These are phyloP conservation scores for Eurotiales sp. DNA, from an alignment of 2,329 filamentous ascomycete genomes.

Conservation along the genomic window DNA sequence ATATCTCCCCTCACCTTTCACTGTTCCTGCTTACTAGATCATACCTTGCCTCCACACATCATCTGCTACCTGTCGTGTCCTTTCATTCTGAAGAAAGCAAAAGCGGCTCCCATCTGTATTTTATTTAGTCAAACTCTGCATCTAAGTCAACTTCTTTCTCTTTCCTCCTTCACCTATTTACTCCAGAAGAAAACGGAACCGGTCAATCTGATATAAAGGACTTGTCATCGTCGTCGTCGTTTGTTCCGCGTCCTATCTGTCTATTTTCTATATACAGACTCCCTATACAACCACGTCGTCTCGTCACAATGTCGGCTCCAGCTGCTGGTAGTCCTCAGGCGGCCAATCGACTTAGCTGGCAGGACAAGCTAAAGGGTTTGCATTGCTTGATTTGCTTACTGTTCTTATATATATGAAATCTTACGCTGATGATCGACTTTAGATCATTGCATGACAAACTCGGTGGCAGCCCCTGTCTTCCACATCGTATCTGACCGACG, in stretches of 20 bases:
- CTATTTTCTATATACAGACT: background rate
- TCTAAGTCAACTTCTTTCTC: constrained; percentile 6
- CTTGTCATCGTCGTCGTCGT: background rate
- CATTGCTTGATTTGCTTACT: constrained; percentile 2
- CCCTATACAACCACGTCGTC: background rate
- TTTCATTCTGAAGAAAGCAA: background rate
- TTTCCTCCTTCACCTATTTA: constrained; percentile 13
- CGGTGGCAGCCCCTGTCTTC: constrained; percentile 57
- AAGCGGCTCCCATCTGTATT: constrained; percentile 1
- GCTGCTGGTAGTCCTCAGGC: constrained; percentile 22
- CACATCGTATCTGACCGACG: constrained; percentile 71
- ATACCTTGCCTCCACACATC: background rate
- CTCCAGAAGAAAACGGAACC: constrained; percentile 3
- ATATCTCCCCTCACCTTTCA: constrained; percentile 2
- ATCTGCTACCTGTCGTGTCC: background rate
- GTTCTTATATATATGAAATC: background rate
- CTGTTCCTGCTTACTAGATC: background rate
- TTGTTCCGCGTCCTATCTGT: background rate
- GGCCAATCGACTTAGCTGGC: constrained; percentile 44
- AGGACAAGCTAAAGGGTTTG: constrained; percentile 55
- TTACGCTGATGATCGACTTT: constrained; percentile 8
- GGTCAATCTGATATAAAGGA: background rate
- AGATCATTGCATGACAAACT: constrained; percentile 58
- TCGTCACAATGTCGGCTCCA: constrained; percentile 22
- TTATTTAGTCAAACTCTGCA: constrained; percentile 7